phyloP scores from a whole-genome alignment of 768 basidiomycete genomes.

The Kondoa malvinella region DNA sequence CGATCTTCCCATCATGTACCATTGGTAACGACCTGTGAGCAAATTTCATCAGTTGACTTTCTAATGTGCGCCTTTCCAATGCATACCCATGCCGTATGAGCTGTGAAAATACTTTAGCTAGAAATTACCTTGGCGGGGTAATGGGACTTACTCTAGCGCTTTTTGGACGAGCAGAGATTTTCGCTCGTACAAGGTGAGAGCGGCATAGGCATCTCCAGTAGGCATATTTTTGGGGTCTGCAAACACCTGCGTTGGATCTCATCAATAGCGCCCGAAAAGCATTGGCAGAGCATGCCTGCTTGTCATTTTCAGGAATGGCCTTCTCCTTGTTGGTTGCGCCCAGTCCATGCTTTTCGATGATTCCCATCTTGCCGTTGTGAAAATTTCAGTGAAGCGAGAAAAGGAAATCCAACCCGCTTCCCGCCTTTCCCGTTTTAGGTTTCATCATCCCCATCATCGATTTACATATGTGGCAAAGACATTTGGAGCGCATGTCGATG shows the following conservation, averaged over 20 bases:
- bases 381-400: too few species aligned
- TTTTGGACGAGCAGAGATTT: constrained; percentile 32
- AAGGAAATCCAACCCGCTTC: too few species aligned
- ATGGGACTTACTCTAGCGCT: constrained; percentile 28
- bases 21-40: not conserved
- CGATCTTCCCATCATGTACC: not conserved
- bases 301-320: not conserved
- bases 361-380: not conserved
- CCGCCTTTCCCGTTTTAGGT: too few species aligned
- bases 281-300: too few species aligned
- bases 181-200: constrained; percentile 29
- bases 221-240: not conserved
- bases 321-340: not conserved
- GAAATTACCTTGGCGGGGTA: constrained; percentile 6
- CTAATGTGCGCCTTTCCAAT: too few species aligned
- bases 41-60: too few species aligned
- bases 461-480: too few species aligned
- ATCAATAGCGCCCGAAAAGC: too few species aligned
- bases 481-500: too few species aligned
- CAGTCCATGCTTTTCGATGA: not conserved
- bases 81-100: not conserved
- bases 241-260: too few species aligned
- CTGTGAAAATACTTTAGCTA: not conserved
- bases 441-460: too few species aligned
- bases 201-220: not conserved